phyloP scores from a whole-genome alignment of 371 early-diverging fungal genomes.

The Scutellospora calospora region DNA sequence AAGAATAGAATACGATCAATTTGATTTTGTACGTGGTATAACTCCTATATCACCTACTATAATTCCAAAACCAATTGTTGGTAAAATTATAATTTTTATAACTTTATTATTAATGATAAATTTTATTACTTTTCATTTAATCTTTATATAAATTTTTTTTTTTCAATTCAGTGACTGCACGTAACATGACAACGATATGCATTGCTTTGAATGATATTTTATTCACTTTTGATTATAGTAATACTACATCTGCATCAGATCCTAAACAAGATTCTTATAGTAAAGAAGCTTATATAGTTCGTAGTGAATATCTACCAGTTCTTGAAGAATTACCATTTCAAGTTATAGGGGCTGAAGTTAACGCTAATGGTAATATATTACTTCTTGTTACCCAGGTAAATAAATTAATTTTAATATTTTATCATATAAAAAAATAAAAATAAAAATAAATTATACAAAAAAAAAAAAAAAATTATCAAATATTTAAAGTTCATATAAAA shows the following conservation, averaged over 20 bases:
- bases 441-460: too few species aligned
- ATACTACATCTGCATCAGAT: neutral
- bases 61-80: conserved; percentile 12
- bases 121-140: neutral
- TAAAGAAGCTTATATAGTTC: conserved; percentile 26
- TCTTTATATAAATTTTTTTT: neutral
- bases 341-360: conserved; percentile 20
- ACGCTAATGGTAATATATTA: conserved; percentile 21
- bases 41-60: neutral
- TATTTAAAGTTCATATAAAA: too few species aligned
- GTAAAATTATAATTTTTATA: conserved; percentile 4
- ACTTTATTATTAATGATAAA: neutral
- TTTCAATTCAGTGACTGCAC: conserved; percentile 13
- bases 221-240: conserved; percentile 23
- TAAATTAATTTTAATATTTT: neutral
- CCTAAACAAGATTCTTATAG: neutral
- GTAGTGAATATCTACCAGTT: neutral
- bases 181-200: conserved; percentile 20
- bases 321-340: conserved; percentile 17
- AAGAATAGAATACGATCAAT: conserved; percentile 13
- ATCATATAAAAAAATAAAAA: too few species aligned
- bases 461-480: too few species aligned
- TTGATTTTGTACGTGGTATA: conserved; percentile 19
- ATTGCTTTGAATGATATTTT: conserved; percentile 19
- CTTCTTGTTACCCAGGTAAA: conserved; percentile 20